Base-by-base conservation (phyloP, 1,139 yeast genomes). In the Magnusiomyces ingens region DNA sequence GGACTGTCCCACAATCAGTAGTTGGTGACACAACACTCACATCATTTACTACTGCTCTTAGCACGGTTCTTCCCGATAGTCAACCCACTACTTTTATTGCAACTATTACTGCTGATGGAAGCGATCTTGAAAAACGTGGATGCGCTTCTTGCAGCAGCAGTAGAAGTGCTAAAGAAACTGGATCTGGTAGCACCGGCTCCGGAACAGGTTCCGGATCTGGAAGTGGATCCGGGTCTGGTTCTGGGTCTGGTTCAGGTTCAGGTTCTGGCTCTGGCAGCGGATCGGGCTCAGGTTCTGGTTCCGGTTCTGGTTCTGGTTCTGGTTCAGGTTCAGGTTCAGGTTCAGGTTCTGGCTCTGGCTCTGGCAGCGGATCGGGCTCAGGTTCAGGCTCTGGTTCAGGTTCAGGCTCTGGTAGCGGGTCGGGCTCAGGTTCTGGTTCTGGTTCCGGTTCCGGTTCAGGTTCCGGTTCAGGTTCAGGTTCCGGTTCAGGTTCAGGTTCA, bases 1-100 rank as follows among this genome's bases (percentile, higher is more conserved):
- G 67, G 67, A 61, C 62, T 32, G 63, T 64, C 17, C 53, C 59
- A n/a, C 66, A 67, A 19, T 67, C 67, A 35, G 55, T 53, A 41
- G 57, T 55, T 17, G 49, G 48, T 42, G 66, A 65, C 12, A 52
- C 53, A 37, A 59, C 61, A 37, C 46, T 59, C 42, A 61, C 58
- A 43, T 63, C 66, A 10, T 64, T 63, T 50, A 58, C 60, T 35
- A 65, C 67, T 6, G 62, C 66, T 42, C 56, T 64, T 41, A 57
- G 64, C 6, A 61, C 67, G 8, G 51, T 57, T 50, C 57, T 64
- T 21, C 65, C 65, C 11, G 57, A 63, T 47, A 45, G 54, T 18
- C 56, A 50, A 12, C 29, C 47, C 44, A 45, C 51, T 35, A 54
- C 53, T 21, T 29, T 43, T n/a, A 48, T 54, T 2, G 46, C 52